Evolutionary conservation across 768 basidiomycete genomes (phyloP), one percentile per base, ranked within the genome.

Genomic region (Cantharellus anzutake): DNA sequence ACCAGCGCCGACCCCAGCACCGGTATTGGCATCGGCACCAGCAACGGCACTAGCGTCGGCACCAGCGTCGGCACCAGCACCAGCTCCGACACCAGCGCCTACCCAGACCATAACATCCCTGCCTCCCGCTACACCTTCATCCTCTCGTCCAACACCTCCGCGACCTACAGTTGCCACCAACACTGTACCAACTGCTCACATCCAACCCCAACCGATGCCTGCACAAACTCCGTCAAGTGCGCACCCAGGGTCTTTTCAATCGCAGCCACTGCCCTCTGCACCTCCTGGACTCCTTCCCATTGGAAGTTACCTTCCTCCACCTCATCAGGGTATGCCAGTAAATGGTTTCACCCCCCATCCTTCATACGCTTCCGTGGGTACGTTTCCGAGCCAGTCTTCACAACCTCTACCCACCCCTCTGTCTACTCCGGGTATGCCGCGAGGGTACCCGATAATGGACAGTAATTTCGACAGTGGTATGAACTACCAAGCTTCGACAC

Each of bases 21-120:
- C 56, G 7, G 56, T 48, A 29, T 48, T 37, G 38, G 14, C 35
- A 55, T 37, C 52, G 11, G 52, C 40, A 14, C 41, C 57, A 58
- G 20, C 20, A 29, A 29, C 20, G 20, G 20, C 20, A 29, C 20
- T 29, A 29, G 20, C 20, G 20, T 29, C 20, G 20, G 20, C 20
- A 29, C 20, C 20, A 29, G 51, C 55, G 14, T 53, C 59, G 3
- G 59, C 39, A 40, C 52, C 59, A n/a, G 51, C 20, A 29, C 20
- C 51, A 16, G 50, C 59, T 41, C 50, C 59, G 5, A 29, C 51
- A n/a, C 51, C 41, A 55, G 41, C 42, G 59, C 39, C 59, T 59
- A 55, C 59, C 41, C 4, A 41, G 42, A 50, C 51, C 34, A 52
- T 53, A 16, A 53, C 56, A 20, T 35, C 50, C 51, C 41, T 53